Evolutionary conservation across 208 protist genomes (phyloP), one percentile per base, ranked within the genome.

Genomic region (Leptomonas pyrrhocoris): DNA sequence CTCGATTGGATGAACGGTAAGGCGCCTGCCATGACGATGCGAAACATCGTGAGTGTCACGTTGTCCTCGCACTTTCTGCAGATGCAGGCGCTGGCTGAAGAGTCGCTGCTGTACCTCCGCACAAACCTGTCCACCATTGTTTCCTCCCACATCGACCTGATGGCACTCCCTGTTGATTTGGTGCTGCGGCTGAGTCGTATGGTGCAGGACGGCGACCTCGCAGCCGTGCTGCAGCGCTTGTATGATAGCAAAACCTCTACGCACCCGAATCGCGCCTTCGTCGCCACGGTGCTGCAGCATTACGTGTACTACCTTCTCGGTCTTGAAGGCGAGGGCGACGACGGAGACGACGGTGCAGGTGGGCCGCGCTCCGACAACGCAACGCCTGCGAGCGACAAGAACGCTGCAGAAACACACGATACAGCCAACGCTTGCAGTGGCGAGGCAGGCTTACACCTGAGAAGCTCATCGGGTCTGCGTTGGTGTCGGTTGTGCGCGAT

Each of bases 11-110:
- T 92, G 38, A 56, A 50, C 30, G 84, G 73, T 6, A 74, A 83
- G 21, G 27, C 68, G n/a, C 81, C 75, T 0, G 50, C 59, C 28
- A 60, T 94, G 49, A 87, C 82, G 1, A 62, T 56, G 13, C 27
- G 60, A 25, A 94, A 92, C 61, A 84, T 79, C 42, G 85, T 93
- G 15, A 92, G 82, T 19, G 67, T 94, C 25, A 70, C 79, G 7
- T 79, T 94, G 11, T 84, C 86, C 15, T 90, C 89, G 0, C 84
- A 79, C 45, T 94, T 93, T 62, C 57, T 94, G 36, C 67, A 79
- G 21, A 94, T 94, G 83, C 74, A 65, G 7, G 73, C 81, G 40
- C 77, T 94, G 11, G 62, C 72, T 13, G 86, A 94, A 6, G 68
- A 81, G 46, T 61, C 85, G 42, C 74, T 92, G 36, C 23, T 79